Evolutionary conservation across 2,329 filamentous ascomycete species (phyloP).

Genomic region (Emericellopsis atlantica): DNA sequence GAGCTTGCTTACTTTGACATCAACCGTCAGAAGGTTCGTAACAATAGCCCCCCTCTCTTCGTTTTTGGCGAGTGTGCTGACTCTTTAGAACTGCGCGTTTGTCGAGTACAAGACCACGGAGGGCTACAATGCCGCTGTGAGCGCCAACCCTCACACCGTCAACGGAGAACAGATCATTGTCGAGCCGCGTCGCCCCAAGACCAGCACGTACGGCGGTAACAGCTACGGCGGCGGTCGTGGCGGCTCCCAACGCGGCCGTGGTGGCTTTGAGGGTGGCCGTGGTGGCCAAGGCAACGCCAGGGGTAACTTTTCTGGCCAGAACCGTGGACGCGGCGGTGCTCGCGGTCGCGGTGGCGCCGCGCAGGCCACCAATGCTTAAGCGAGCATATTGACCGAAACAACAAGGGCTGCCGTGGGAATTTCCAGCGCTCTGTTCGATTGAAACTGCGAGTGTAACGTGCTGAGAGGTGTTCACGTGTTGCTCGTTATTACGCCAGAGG

Average conservation of each 20-base stretch:
- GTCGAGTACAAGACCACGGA: constrained; percentile 79
- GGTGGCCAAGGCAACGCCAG: constrained; percentile 50
- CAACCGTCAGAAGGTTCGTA: constrained; percentile 67
- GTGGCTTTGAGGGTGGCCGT: constrained; percentile 49
- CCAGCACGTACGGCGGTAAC: constrained; percentile 56
- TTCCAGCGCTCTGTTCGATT: no score
- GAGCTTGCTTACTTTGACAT: constrained; percentile 64
- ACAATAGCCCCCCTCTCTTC: background rate
- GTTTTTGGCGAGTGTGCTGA: constrained; percentile 4
- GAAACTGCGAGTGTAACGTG: no score
- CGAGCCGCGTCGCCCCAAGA: constrained; percentile 76
- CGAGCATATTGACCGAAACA: background rate
- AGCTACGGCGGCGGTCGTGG: constrained; percentile 53
- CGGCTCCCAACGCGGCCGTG: constrained; percentile 42
- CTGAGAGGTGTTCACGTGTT: no score
- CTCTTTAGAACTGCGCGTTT: constrained; percentile 78
- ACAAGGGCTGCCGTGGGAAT: no score
- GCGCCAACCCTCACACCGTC: constrained; percentile 75
- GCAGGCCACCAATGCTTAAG: constrained; percentile 38
- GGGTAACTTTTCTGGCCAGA: constrained; percentile 56
- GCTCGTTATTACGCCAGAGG: no score
- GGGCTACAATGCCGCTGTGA: constrained; percentile 71
- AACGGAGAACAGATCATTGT: constrained; percentile 74
- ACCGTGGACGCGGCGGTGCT: constrained; percentile 53
- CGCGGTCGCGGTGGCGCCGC: constrained; percentile 47